phyloP scores from a whole-genome alignment of 1,139 yeast genomes.

The Casaregolazyma lundiana region DNA sequence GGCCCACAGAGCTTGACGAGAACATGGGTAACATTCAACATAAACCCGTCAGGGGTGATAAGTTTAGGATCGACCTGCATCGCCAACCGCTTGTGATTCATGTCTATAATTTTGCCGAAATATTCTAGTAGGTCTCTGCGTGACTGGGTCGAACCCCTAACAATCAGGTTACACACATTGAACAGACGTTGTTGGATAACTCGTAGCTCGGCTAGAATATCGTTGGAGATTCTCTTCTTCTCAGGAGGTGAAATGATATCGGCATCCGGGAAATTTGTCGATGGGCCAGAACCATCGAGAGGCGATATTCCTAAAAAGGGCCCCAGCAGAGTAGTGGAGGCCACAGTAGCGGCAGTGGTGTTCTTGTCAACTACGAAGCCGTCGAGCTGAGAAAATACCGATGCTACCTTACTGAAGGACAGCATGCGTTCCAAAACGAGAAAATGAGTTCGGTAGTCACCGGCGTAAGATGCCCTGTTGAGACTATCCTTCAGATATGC shows the following conservation, averaged over 20 bases:
- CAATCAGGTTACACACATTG: conserved; percentile 62
- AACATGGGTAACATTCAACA: conserved; percentile 68
- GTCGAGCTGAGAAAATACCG: conserved; percentile 48
- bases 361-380: conserved; percentile 4
- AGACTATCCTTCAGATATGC: conserved; percentile 20
- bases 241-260: conserved; percentile 23
- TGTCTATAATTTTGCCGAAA: conserved; percentile 67
- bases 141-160: conserved; percentile 68
- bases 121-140: conserved; percentile 60
- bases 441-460: conserved; percentile 48
- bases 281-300: conserved; percentile 35
- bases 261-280: conserved; percentile 25
- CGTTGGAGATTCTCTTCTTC: conserved; percentile 19
- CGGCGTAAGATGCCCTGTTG: conserved; percentile 20
- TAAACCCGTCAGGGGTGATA: conserved; percentile 74
- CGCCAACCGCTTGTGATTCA: conserved; percentile 83
- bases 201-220: conserved; percentile 28
- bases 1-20: conserved; percentile 76
- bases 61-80: conserved; percentile 69
- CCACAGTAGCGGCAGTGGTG: conserved; percentile 46
- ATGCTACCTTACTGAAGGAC: conserved; percentile 58
- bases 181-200: conserved; percentile 43
- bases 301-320: conserved; percentile 77
- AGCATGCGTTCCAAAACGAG: conserved; percentile 58
- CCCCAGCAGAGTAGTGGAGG: conserved; percentile 64